Conservation (phyloP, 2,329 filamentous ascomycete species). For the Penicillium sp. region DNA sequence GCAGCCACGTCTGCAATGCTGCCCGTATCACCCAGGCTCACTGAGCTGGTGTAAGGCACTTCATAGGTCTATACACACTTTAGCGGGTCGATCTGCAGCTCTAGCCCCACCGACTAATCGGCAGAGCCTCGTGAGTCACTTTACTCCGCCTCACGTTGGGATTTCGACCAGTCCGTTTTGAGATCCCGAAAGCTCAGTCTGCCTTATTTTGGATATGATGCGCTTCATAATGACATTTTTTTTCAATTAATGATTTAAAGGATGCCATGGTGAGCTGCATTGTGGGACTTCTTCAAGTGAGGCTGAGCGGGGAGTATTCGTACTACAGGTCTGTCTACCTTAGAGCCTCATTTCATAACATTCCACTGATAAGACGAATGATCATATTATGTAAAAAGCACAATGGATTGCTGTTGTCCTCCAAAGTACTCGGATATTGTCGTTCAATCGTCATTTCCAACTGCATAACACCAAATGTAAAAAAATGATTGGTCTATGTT, state of each 20-base stretch:
- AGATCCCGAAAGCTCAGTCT: background rate
- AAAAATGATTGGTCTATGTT: background rate
- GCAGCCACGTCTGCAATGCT: constrained; percentile 3
- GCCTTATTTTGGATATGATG: background rate
- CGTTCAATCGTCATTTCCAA: constrained; percentile 1
- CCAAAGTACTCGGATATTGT: background rate
- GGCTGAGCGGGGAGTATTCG: background rate
- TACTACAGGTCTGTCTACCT: background rate
- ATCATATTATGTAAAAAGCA: background rate
- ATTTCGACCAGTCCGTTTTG: background rate
- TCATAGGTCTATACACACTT: background rate
- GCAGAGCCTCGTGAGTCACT: constrained; percentile 6
- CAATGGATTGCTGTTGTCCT: background rate
- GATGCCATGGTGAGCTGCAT: background rate
- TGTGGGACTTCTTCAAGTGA: background rate
- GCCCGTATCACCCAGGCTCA: background rate
- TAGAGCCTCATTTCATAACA: background rate
- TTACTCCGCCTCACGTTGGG: background rate
- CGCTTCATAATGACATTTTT: background rate
- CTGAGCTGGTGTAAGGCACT: background rate
- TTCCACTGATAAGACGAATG: background rate
- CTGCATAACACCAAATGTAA: background rate
- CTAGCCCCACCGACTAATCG: background rate
- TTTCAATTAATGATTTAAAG: background rate
- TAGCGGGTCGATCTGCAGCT: constrained; percentile 1